Conservation (phyloP, 1,284 basidiomycete genomes). For the Microbotryomycetes sp. region DNA sequence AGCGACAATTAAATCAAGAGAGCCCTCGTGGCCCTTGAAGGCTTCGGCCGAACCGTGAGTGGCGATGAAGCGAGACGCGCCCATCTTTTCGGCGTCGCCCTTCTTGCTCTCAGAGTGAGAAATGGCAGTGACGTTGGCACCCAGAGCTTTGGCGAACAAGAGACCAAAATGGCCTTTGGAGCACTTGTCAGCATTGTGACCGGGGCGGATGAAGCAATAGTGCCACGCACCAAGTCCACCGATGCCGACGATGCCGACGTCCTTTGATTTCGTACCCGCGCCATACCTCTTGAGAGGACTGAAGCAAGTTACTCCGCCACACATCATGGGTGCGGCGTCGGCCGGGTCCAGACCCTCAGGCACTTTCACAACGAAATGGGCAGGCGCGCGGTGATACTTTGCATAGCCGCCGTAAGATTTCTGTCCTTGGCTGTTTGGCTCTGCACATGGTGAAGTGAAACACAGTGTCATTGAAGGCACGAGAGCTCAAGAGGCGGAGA, state of each 20-base stretch:
- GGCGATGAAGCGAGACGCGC: constrained; percentile 42
- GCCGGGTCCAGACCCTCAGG: constrained; percentile 41
- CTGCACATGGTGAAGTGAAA: constrained; percentile 1
- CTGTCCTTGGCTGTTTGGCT: constrained; percentile 29
- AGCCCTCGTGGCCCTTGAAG: constrained; percentile 36
- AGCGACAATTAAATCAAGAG: constrained; percentile 45
- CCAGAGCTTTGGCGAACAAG: constrained; percentile 41
- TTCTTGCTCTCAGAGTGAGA: constrained; percentile 44
- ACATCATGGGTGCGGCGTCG: constrained; percentile 44
- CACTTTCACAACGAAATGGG: constrained; percentile 42
- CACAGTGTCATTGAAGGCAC: not conserved
- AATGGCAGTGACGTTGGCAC: constrained; percentile 45
- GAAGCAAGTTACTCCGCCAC: constrained; percentile 46
- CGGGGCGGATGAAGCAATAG: too few relatives aligned
- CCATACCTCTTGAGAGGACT: constrained; percentile 46
- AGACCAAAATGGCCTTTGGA: constrained; percentile 33
- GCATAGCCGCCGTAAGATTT: constrained; percentile 46
- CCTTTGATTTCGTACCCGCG: constrained; percentile 46
- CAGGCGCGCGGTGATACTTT: constrained; percentile 43
- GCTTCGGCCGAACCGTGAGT: constrained; percentile 36
- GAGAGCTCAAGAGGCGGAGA: not conserved
- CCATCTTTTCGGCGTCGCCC: constrained; percentile 44
- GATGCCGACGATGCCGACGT: constrained; percentile 47
- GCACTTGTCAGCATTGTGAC: too few relatives aligned
- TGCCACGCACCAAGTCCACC: constrained; percentile 15